Conservation (phyloP, 345 rosid genomes). For the Arabidopsis arenosa region DNA sequence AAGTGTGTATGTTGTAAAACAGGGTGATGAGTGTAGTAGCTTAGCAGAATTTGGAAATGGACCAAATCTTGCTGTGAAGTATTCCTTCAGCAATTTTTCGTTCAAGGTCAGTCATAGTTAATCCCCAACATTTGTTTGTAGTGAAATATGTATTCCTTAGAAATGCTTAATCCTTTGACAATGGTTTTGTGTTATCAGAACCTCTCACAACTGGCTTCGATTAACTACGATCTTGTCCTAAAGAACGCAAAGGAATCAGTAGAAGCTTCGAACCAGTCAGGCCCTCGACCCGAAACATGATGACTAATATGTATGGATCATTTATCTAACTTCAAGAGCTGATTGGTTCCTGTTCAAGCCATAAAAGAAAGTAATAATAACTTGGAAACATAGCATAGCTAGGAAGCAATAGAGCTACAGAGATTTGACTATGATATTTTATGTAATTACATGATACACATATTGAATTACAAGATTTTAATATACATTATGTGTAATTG, state of each 20-base stretch:
- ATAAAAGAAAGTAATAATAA: constrained; percentile 15
- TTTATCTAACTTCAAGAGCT: constrained; percentile 25
- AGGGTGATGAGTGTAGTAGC: constrained; percentile 88
- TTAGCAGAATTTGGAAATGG: constrained; percentile 70
- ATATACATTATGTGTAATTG: background rate
- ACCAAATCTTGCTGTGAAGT: constrained; percentile 70
- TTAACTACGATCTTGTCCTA: constrained; percentile 78
- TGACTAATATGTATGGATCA: constrained; percentile 5
- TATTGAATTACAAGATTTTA: background rate
- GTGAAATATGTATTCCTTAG: background rate
- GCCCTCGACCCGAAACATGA: constrained; percentile 34
- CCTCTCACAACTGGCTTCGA: constrained; percentile 88
- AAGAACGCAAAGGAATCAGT: constrained; percentile 63
- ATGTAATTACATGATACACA: constrained; percentile 1
- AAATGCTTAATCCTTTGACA: constrained; percentile 5
- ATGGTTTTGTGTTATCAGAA: constrained; percentile 54
- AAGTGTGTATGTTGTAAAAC: constrained; percentile 31
- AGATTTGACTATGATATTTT: constrained; percentile 8
- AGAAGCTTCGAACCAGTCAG: constrained; percentile 56
- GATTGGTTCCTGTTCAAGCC: constrained; percentile 19
- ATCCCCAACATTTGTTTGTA: background rate
- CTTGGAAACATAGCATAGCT: constrained; percentile 39
- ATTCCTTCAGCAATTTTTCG: constrained; percentile 96
- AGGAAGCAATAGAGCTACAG: constrained; percentile 37
- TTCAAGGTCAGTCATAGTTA: constrained; percentile 65